A percentile compares a stretch with the other conserved stretches of the same genome.
These are phyloP conservation scores for Nakaseomyces sp. DNA, from an alignment of 1,139 yeast genomes.

Conservation along the genomic window DNA sequence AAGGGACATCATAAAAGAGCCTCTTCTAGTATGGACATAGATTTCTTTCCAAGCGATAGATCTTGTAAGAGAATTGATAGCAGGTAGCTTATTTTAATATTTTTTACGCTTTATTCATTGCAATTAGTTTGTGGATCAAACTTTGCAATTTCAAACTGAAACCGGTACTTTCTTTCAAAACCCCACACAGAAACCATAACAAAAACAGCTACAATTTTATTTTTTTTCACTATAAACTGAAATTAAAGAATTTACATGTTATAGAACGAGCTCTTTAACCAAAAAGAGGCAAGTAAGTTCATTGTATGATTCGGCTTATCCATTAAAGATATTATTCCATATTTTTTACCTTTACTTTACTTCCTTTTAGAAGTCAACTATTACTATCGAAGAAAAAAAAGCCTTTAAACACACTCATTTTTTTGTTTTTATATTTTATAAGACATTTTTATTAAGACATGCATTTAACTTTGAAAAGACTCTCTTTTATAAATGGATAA, in stretches of 20 bases:
- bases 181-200: too few relatives aligned
- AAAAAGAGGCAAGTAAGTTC: neutral
- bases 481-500: neutral
- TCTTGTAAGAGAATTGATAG: constrained; percentile 3
- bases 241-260: constrained; percentile 1
- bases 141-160: neutral
- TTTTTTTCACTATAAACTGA: neutral
- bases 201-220: neutral
- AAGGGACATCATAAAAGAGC: constrained; percentile 5
- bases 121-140: constrained; percentile 5
- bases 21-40: constrained; percentile 3
- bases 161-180: neutral
- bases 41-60: constrained; percentile 5
- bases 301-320: neutral
- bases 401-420: constrained; percentile 3
- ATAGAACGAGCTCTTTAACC: neutral
- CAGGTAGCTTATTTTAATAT: constrained; percentile 3
- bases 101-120: constrained; percentile 2
- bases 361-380: neutral
- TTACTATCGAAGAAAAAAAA: neutral
- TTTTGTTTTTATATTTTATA: constrained; percentile 3
- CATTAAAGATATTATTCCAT: constrained; percentile 1
- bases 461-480: neutral
- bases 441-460: constrained; percentile 1
- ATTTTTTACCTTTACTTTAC: neutral